Conservation (phyloP, 768 basidiomycete species). For the Trametes sanguinea region DNA sequence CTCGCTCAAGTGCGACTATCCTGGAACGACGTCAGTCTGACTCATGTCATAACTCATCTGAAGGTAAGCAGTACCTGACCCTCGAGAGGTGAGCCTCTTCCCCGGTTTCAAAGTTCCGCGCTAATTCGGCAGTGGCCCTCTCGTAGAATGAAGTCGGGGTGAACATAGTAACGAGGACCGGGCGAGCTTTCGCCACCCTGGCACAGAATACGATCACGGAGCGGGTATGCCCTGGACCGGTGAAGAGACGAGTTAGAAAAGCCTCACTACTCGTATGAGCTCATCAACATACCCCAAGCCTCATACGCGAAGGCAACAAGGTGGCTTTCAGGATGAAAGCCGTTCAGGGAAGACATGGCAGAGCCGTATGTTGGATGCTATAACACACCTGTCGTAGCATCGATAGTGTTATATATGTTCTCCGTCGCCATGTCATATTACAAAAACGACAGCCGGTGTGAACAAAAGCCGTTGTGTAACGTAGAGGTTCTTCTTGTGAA, state of each 20-base stretch:
- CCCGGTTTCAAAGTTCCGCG: conserved; percentile 12
- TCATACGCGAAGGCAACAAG: conserved; percentile 6
- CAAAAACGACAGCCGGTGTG: no score
- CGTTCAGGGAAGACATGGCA: no score
- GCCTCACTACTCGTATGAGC: neutral
- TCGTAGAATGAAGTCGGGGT: conserved; percentile 6
- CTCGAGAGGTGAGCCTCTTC: neutral
- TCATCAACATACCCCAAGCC: conserved; percentile 7
- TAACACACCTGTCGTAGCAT: no score
- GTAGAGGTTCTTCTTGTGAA: no score
- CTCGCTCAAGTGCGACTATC: conserved; percentile 5
- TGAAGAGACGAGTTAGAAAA: no score
- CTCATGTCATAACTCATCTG: no score
- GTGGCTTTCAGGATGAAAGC: neutral
- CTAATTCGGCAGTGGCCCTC: conserved; percentile 1
- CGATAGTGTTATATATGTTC: no score
- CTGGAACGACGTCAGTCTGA: neutral
- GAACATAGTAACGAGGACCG: neutral
- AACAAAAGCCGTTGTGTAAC: no score
- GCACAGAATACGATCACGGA: neutral
- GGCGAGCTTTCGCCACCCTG: neutral
- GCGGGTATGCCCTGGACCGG: neutral
- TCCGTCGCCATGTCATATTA: no score
- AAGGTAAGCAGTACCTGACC: neutral
- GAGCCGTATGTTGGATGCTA: no score